Evolutionary conservation across 2,329 filamentous ascomycete genomes (phyloP).

Genomic region (Aspergillus viridinutans): DNA sequence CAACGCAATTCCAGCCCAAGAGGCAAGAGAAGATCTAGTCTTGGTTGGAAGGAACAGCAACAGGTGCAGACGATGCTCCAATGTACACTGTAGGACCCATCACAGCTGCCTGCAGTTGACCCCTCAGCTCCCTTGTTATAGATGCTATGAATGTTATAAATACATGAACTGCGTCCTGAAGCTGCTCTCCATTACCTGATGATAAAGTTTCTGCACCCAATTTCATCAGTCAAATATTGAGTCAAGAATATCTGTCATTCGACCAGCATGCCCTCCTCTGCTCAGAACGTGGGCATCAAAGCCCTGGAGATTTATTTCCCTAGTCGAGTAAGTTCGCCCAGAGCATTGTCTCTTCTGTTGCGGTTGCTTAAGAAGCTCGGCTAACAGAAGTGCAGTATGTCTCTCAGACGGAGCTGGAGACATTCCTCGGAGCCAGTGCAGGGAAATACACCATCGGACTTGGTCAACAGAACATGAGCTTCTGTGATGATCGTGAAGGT

Average conservation of each 20-base stretch:
- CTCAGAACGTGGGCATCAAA: slow-evolving; percentile 87
- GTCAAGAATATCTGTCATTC: background rate
- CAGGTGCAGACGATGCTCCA: background rate
- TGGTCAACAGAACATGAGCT: slow-evolving; percentile 87
- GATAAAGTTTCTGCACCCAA: background rate
- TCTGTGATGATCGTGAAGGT: slow-evolving; percentile 88
- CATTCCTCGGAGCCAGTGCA: slow-evolving; percentile 74
- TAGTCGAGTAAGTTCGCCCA: slow-evolving; percentile 64
- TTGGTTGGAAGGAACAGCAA: background rate
- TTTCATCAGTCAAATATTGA: background rate
- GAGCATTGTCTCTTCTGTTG: background rate
- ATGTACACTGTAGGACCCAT: background rate
- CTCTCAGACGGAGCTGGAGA: slow-evolving; percentile 76
- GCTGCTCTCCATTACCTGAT: background rate
- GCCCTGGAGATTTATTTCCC: slow-evolving; percentile 89
- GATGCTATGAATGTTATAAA: background rate
- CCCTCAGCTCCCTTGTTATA: background rate
- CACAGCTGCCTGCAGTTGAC: background rate
- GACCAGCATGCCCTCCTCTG: slow-evolving; percentile 63
- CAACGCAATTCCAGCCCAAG: background rate
- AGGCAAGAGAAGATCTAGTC: background rate
- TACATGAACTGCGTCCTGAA: background rate
- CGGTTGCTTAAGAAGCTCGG: background rate
- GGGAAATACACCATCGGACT: slow-evolving; percentile 91
- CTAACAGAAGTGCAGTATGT: slow-evolving; percentile 60